Conservation (phyloP, 1,139 yeast species). For the Debaryomyces nepalensis region DNA sequence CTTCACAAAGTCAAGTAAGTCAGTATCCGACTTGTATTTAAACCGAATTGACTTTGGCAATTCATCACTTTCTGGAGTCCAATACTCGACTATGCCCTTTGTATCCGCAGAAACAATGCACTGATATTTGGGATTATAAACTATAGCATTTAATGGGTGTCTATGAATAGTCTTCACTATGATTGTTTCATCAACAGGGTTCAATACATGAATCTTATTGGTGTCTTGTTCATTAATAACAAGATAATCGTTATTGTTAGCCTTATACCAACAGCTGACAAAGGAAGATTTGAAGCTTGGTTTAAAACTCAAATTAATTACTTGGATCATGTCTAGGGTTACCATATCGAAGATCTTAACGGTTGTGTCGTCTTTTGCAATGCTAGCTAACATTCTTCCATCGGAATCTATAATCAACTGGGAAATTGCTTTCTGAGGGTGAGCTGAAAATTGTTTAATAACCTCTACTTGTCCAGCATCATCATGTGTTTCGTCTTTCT, state of each 20-base stretch:
- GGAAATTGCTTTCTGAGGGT: slow-evolving; percentile 21
- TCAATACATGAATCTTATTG: slow-evolving; percentile 25
- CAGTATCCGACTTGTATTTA: slow-evolving; percentile 46
- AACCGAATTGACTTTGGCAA: slow-evolving; percentile 30
- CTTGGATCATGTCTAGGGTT: slow-evolving; percentile 46
- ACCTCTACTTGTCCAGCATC: slow-evolving; percentile 30
- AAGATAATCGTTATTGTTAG: slow-evolving; percentile 20
- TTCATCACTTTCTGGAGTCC: slow-evolving; percentile 28
- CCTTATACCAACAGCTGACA: slow-evolving; percentile 26
- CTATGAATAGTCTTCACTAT: slow-evolving; percentile 29
- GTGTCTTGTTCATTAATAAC: slow-evolving; percentile 29
- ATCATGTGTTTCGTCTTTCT: slow-evolving; percentile 5
- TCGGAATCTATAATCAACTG: slow-evolving; percentile 15
- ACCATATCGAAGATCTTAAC: slow-evolving; percentile 45
- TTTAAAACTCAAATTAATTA: slow-evolving; percentile 27
- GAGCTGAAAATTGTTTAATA: slow-evolving; percentile 42
- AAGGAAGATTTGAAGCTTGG: slow-evolving; percentile 22
- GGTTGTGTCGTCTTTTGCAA: slow-evolving; percentile 31
- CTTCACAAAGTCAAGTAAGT: slow-evolving; percentile 41
- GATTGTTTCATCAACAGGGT: slow-evolving; percentile 23
- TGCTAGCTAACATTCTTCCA: slow-evolving; percentile 33
- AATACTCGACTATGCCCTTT: slow-evolving; percentile 50
- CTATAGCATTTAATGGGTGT: slow-evolving; percentile 29
- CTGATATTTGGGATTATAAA: slow-evolving; percentile 31
- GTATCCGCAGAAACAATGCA: slow-evolving; percentile 45